Conservation (phyloP, 305 asterid species). For the Solanum hybrid region DNA sequence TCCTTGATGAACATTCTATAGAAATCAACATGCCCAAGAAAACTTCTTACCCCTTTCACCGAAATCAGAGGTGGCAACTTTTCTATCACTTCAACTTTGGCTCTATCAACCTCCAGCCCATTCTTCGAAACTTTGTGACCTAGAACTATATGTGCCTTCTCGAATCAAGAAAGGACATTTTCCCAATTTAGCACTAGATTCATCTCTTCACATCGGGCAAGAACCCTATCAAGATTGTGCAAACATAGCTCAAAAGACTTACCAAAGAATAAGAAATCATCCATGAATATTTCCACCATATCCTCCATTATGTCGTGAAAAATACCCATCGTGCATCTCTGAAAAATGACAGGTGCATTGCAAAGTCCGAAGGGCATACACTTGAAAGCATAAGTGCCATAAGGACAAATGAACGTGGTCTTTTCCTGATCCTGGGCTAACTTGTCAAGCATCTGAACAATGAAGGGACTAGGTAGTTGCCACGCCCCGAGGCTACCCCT, state of each 20-base stretch:
- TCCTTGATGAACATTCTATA: not conserved
- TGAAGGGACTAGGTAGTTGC: not conserved
- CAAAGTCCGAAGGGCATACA: not conserved
- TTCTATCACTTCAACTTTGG: not conserved
- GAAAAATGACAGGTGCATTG: not conserved
- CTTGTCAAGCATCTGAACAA: not conserved
- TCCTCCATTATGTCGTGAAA: not conserved
- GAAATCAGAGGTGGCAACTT: not conserved
- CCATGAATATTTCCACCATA: not conserved
- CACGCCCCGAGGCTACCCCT: not conserved
- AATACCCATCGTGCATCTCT: not conserved
- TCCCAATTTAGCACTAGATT: not conserved
- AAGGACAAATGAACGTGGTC: not conserved
- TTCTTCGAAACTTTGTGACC: not conserved
- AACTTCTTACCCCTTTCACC: not conserved
- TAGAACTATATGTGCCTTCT: not conserved
- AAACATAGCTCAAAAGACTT: not conserved
- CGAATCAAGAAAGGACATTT: not conserved
- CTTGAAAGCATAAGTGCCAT: not conserved
- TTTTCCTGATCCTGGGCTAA: not conserved
- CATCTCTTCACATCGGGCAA: not conserved
- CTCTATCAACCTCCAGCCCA: not conserved
- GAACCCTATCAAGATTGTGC: not conserved
- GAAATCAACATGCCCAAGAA: not conserved
- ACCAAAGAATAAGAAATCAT: not conserved